Conservation (phyloP, 83 land plant genomes). For the Larix sibirica region DNA sequence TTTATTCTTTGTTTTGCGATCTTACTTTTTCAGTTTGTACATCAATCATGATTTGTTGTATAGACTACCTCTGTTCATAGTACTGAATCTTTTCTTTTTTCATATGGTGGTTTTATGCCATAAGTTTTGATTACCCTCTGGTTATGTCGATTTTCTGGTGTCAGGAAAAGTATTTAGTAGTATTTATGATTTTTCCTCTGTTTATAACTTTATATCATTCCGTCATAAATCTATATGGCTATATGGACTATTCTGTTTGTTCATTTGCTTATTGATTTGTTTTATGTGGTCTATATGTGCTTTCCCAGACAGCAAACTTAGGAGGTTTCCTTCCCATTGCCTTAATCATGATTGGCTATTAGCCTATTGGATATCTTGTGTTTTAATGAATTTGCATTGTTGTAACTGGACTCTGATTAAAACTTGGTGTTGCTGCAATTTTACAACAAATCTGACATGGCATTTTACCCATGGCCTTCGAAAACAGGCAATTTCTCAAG, state of each 20-base stretch:
- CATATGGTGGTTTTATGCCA: neutral
- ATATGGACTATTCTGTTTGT: neutral
- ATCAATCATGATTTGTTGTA: too few species aligned
- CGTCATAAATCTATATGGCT: neutral
- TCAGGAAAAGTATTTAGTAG: neutral
- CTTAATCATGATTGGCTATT: neutral
- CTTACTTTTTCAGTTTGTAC: too few species aligned
- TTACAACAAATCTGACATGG: neutral
- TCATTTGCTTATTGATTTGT: neutral
- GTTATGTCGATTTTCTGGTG: neutral
- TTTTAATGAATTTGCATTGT: neutral
- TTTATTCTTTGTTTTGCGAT: too few species aligned
- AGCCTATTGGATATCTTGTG: neutral
- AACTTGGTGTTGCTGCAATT: neutral
- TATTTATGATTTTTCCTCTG: neutral
- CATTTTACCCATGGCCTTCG: too few species aligned
- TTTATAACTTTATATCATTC: neutral
- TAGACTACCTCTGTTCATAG: too few species aligned
- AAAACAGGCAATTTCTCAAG: slow-evolving; percentile 53
- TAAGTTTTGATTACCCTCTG: neutral
- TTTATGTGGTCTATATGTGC: neutral
- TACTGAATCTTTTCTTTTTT: neutral
- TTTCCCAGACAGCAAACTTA: neutral
- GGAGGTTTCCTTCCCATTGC: neutral
- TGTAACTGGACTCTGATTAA: neutral